Evolutionary conservation across 768 basidiomycete species (phyloP), one percentile per base, ranked within the genome.

Genomic region (Boletus tylopilopsis): DNA sequence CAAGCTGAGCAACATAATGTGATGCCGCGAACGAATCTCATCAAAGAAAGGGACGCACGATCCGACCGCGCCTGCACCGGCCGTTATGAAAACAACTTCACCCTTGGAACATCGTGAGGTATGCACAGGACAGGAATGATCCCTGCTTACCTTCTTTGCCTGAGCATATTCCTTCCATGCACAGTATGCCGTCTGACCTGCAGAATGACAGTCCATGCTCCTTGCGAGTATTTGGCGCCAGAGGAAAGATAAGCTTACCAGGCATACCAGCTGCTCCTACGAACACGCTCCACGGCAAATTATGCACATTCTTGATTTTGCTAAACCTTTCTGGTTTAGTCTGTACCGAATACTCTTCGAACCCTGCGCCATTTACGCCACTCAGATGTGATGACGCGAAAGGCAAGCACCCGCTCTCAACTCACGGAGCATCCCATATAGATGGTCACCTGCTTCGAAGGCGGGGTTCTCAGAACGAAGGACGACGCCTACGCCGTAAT

Each of bases 151-250:
- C 50, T 42, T 11, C 15, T 42, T 51, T 16, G 39, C 45, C 5
- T 34, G 24, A n/a, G 44, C 44, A 23, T 18, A 51, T 39, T 51
- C 50, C 45, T 51, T 51, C 49, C 35, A 51, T 0, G 27, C 53
- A 23, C 44, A 42, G 18, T 50, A 45, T 22, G 39, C 52, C 37
- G 49, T 42, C 35, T 51, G 45, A 23, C 50, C 38, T 47, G 27
- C 25, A 41, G 13, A 33, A 21, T 5, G 43, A 21, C 15, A 11
- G 8, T 29, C 21, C 29, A 11, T 33, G 32, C 10, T 15, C 11
- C 6, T 7, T 29, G 16, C 29, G 29, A 30, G 16, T 11, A 5
- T 25, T 33, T 16, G 21, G n/a, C 9, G 12, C 10, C 7, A 27
- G 24, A 32, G 15, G 5, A 18, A 23, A 6, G 23, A 23, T 30